phyloP scores from a whole-genome alignment of 345 rosid genomes.

The Salix exigua region DNA sequence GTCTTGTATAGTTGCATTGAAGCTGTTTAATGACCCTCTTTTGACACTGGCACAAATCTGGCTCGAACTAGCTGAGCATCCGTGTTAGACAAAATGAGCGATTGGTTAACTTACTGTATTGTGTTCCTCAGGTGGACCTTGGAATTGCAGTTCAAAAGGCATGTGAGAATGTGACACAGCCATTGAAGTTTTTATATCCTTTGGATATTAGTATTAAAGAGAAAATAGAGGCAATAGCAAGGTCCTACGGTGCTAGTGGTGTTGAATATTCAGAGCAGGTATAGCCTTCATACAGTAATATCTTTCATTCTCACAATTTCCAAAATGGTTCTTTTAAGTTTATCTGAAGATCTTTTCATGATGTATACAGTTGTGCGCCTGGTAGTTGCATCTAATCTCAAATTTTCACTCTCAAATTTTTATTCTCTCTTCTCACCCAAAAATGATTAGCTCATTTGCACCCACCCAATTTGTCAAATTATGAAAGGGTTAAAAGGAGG shows the following conservation, averaged over 20 bases:
- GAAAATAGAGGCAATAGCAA: constrained; percentile 87
- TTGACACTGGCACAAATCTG: background rate
- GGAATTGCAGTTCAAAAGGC: constrained; percentile 92
- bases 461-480: no score
- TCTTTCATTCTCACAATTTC: background rate
- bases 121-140: constrained; percentile 69
- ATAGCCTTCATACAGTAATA: constrained; percentile 4
- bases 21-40: background rate
- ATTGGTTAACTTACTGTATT: constrained; percentile 3
- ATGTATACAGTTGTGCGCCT: no score
- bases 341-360: background rate
- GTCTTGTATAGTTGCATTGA: background rate
- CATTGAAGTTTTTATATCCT: constrained; percentile 74
- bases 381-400: no score
- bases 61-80: background rate
- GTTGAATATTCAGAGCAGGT: constrained; percentile 97
- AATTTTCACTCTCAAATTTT: no score
- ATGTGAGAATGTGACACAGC: constrained; percentile 64
- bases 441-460: no score
- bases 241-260: constrained; percentile 87
- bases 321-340: background rate
- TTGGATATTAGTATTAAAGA: constrained; percentile 76
- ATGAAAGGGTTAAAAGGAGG: background rate
- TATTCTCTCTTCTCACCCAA: no score
- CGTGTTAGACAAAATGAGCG: background rate